Evolutionary conservation across 2,329 filamentous ascomycete species (phyloP), one percentile per base, ranked within the genome.

Genomic region (Aspergillus fischeri): DNA sequence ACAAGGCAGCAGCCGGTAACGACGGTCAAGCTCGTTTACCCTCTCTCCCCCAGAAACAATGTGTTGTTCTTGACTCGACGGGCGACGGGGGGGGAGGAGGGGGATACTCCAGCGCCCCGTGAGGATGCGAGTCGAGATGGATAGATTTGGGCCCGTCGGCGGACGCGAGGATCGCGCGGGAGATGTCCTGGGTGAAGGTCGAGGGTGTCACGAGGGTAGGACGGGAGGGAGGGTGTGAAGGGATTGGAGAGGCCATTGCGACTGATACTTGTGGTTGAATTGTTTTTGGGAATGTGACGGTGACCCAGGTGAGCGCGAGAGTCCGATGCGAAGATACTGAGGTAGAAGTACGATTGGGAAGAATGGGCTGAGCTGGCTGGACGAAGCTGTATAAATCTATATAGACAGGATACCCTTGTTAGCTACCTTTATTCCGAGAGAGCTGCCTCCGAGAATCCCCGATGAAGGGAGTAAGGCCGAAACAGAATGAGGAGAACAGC

Each of bases 121-220:
- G 67, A 48, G 68, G 67, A 53, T 66, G 62, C 42, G 67, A 65
- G 24, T 68, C 62, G 49, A 67, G 58, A 10, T 67, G 66, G 42
- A 65, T 60, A 29, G 70, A 70, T 54, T 72, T 75, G 27, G 69
- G 69, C 17, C 51, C 54, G 21, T 66, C 62, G 10, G 70, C 68
- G 41, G 71, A 70, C 7, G 72, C 69, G 59, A 75, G 68, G 57
- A 77, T 70, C 25, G 74, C 73, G 53, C 68, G 71, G 58, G 70
- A 69, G 62, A 77, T 72, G 50, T 77, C 70, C 56, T 75, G 69
- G 14, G 68, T 71, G 52, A 72, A 72, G 51, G 65, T 66, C 35
- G 67, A 61, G 14, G 67, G 57, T 20, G 64, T 62, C 42, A 65
- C 54, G 49, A 60, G 44, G 45, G 65, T 60, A 20, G 63, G 62